phyloP scores from a whole-genome alignment of 2,329 filamentous ascomycete genomes.

The Aspergillus thermomutatus region DNA sequence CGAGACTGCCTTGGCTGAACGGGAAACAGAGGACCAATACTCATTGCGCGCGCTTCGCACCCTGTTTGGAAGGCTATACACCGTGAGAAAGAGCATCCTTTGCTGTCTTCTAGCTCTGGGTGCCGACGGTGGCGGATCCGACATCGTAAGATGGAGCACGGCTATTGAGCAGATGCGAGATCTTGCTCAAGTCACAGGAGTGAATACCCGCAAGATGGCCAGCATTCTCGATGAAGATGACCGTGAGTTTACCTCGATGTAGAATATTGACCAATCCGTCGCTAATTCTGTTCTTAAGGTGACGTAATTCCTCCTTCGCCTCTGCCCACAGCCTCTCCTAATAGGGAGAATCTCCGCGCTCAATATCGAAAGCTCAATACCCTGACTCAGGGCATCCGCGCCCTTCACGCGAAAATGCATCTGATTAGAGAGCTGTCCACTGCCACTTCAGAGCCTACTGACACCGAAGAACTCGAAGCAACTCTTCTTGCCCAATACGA shows the following conservation, averaged over 20 bases:
- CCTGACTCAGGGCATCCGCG: slow-evolving; percentile 83
- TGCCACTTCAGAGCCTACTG: slow-evolving; percentile 69
- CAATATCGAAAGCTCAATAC: slow-evolving; percentile 86
- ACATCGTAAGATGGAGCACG: slow-evolving; percentile 74
- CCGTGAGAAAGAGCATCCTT: slow-evolving; percentile 77
- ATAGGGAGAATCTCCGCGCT: slow-evolving; percentile 78
- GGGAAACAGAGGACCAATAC: slow-evolving; percentile 71
- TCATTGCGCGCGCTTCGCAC: slow-evolving; percentile 78
- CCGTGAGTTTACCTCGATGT: slow-evolving; percentile 49
- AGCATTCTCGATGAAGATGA: slow-evolving; percentile 75
- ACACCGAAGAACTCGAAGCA: slow-evolving; percentile 67
- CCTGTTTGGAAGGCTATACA: slow-evolving; percentile 74
- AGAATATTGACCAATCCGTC: slow-evolving; percentile 12
- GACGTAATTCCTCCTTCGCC: slow-evolving; percentile 50
- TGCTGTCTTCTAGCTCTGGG: slow-evolving; percentile 87
- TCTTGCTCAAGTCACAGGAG: slow-evolving; percentile 59
- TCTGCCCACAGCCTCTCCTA: slow-evolving; percentile 66
- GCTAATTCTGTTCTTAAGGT: slow-evolving; percentile 14
- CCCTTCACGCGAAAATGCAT: slow-evolving; percentile 91
- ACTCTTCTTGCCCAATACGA: slow-evolving; percentile 88
- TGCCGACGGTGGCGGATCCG: slow-evolving; percentile 71
- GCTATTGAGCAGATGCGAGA: slow-evolving; percentile 71
- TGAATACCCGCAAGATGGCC: slow-evolving; percentile 64
- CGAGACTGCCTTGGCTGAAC: slow-evolving; percentile 60
- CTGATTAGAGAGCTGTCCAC: slow-evolving; percentile 87